These are phyloP conservation scores for Chrysoporthe austroafricana DNA, from an alignment of 2,329 filamentous ascomycete species.

Conservation along the genomic window DNA sequence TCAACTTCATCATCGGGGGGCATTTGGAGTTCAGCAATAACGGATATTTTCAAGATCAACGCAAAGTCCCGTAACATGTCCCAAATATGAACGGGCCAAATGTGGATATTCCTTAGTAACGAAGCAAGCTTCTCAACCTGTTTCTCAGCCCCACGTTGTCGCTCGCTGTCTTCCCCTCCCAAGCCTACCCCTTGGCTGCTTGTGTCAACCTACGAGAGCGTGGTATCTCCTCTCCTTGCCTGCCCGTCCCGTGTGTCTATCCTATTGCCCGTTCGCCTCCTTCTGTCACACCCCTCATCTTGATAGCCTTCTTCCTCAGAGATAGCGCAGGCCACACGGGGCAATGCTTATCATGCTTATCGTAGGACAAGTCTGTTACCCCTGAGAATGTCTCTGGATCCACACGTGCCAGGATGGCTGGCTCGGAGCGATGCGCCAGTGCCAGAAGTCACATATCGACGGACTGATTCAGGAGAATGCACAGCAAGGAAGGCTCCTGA, in stretches of 20 bases:
- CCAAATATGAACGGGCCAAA: not conserved
- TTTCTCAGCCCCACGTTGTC: not conserved
- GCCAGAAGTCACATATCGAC: not conserved
- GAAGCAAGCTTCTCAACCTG: not conserved
- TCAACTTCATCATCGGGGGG: conserved; percentile 10
- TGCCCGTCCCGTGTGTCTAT: not conserved
- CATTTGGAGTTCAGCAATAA: not conserved
- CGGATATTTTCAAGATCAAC: not conserved
- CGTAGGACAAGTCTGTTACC: conserved; percentile 20
- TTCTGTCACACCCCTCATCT: not conserved
- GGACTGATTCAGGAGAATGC: not conserved
- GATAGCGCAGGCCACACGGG: not conserved
- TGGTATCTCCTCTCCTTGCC: not conserved
- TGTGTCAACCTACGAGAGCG: not conserved
- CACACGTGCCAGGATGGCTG: conserved; percentile 27
- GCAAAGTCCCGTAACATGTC: not conserved
- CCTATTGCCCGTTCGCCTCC: not conserved
- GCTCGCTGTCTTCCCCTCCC: not conserved
- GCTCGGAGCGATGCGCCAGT: conserved; percentile 11
- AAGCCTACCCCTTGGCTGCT: not conserved
- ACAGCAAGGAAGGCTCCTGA: not conserved
- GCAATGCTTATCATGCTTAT: conserved; percentile 13
- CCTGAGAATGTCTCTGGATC: conserved; percentile 15
- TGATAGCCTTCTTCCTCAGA: not conserved
- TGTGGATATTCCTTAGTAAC: not conserved